Base-by-base conservation (phyloP, 1,139 yeast genomes). In the Nakaseomyces uthaithaninus region DNA sequence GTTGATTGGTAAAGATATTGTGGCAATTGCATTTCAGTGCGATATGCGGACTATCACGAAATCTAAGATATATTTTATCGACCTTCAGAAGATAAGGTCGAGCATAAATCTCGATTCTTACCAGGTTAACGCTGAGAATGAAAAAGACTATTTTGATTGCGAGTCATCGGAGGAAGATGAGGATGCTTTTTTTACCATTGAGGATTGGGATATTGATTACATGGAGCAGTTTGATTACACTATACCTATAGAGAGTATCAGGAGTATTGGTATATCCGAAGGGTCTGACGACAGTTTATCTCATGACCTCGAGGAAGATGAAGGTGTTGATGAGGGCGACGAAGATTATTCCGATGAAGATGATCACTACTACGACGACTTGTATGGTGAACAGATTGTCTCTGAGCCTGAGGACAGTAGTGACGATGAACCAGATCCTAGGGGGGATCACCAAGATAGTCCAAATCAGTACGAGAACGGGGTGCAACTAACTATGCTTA, bases 161-260 rank as follows among this genome's bases (percentile, higher is more conserved):
- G 30, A 11, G 9, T 17, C 33, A n/a, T n/a, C n/a, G 5, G 25
- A 7, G 19, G 35, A 31, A 4, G 35, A 31, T 31, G 35, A 31
- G 2, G 33, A 28, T 9, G 22, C 7, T 3, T 31, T n/a, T 12
- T 12, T 19, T 6, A 6, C 12, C 25, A 31, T 31, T n/a, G 35
- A 31, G 20, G 35, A 19, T 19, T 31, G 35, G 35, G 35, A 31
- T 31, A 20, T 31, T 4, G 25, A 31, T 11, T 31, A 20, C 11
- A n/a, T 31, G 16, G 35, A 31, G 10, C 35, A 4, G 4, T 19
- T 19, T 20, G 17, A 31, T 7, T 11, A 20, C 8, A 19, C 25
- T 4, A 20, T 19, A 19, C 25, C 35, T 4, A 31, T 31, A 6
- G 18, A 31, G 10, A 20, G 8, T 19, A 2, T 19, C n/a, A 20